Evolutionary conservation across 306 rosid species (phyloP).

Genomic region (Cucumis cinereus): DNA sequence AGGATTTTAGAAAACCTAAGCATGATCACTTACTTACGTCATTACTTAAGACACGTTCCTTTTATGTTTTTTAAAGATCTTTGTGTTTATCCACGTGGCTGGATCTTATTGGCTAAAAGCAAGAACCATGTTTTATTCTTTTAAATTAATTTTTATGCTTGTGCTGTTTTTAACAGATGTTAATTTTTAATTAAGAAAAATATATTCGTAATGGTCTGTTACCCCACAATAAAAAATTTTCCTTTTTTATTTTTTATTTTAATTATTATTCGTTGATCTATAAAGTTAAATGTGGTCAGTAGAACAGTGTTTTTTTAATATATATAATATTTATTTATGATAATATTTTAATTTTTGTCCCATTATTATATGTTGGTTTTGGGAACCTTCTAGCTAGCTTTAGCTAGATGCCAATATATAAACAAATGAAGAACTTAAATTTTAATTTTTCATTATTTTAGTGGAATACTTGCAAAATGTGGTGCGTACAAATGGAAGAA

Average conservation of each 20-base stretch:
- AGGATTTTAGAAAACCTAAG: background rate
- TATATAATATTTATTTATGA: background rate
- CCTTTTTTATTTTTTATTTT: no score
- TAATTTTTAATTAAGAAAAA: background rate
- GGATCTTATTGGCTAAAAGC: background rate
- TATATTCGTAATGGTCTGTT: background rate
- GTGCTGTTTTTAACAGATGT: background rate
- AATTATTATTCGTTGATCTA: background rate
- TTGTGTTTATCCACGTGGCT: background rate
- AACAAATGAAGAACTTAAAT: background rate
- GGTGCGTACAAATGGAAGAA: background rate
- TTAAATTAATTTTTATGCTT: background rate
- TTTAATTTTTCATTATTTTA: background rate
- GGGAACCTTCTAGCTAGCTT: constrained; percentile 3
- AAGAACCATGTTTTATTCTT: background rate
- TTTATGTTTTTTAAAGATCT: background rate
- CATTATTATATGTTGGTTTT: background rate
- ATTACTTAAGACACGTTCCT: background rate
- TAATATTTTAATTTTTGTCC: background rate
- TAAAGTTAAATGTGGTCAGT: background rate
- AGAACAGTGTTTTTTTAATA: background rate
- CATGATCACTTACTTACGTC: background rate
- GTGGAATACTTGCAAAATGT: background rate
- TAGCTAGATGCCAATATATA: background rate
- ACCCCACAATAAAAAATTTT: background rate